Evolutionary conservation across 139 green algal species (phyloP).

Genomic region (Coelastrella sp.): DNA sequence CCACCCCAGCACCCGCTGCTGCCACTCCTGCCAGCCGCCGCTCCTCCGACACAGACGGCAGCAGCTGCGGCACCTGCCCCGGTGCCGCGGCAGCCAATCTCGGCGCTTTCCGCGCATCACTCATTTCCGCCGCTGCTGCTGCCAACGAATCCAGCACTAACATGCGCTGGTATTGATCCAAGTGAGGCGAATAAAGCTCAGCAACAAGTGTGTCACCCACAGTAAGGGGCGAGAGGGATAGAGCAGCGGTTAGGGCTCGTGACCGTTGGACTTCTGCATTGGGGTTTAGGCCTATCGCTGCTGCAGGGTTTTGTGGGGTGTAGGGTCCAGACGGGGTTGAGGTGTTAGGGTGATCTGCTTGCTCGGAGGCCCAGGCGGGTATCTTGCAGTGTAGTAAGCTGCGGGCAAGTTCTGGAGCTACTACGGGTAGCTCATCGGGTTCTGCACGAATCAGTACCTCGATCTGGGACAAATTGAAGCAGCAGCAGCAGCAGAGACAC

Average conservation of each 20-base stretch:
- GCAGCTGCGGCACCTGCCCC: conserved; percentile 39
- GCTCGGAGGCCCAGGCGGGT: conserved; percentile 71
- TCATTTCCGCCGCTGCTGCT: conserved; percentile 66
- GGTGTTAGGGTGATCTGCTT: background rate
- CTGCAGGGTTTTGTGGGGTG: background rate
- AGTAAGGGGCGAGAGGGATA: conserved; percentile 58
- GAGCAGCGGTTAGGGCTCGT: conserved; percentile 66
- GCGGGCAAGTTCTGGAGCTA: conserved; percentile 74
- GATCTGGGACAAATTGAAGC: background rate
- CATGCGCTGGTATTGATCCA: conserved; percentile 79
- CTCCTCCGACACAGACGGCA: background rate
- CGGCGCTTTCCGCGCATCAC: conserved; percentile 43
- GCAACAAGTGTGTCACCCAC: conserved; percentile 65
- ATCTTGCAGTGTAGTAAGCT: conserved; percentile 77
- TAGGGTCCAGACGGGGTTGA: background rate
- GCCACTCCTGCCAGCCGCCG: background rate
- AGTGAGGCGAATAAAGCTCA: conserved; percentile 78
- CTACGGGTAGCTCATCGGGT: conserved; percentile 79
- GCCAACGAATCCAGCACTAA: conserved; percentile 78
- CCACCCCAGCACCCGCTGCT: background rate
- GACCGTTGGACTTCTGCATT: conserved; percentile 33
- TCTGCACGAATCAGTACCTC: conserved; percentile 74
- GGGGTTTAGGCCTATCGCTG: background rate
- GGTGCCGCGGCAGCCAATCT: conserved; percentile 28
- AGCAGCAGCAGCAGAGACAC: too few species aligned